Evolutionary conservation across 2,329 filamentous ascomycete species (phyloP).

Genomic region (Grosmannia huntii): DNA sequence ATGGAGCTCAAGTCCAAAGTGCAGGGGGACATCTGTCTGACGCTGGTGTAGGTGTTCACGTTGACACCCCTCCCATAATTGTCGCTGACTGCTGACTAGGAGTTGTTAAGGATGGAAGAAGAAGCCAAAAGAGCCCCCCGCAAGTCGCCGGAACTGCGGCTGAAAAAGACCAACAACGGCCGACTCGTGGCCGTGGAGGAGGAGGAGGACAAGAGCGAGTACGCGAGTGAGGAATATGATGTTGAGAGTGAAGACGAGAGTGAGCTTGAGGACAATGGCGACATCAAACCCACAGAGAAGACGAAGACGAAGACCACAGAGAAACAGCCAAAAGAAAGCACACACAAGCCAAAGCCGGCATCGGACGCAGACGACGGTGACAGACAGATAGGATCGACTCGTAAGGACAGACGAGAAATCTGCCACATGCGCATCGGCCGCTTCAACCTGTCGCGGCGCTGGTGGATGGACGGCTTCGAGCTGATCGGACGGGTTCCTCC

Average conservation of each 20-base stretch:
- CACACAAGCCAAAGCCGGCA: background rate
- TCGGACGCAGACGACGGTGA: background rate
- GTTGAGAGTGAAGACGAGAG: background rate
- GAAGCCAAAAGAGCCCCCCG: conserved; percentile 3
- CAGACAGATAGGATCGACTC: background rate
- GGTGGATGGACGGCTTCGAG: conserved; percentile 11
- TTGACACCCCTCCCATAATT: background rate
- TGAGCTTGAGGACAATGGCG: background rate
- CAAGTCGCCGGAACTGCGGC: conserved; percentile 8
- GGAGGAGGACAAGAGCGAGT: background rate
- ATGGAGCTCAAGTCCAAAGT: conserved; percentile 71
- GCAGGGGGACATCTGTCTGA: conserved; percentile 60
- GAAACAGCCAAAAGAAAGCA: background rate
- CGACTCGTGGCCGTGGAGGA: conserved; percentile 4
- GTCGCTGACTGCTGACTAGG: background rate
- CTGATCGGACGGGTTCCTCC: conserved; percentile 6
- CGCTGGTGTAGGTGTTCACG: conserved; percentile 44
- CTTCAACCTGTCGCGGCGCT: conserved; percentile 9
- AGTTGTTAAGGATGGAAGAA: conserved; percentile 10
- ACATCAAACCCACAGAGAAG: background rate
- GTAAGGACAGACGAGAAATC: conserved; percentile 4
- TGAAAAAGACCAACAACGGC: conserved; percentile 3
- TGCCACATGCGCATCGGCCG: conserved; percentile 9
- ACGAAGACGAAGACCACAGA: background rate
- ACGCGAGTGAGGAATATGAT: background rate